Conservation (phyloP, 108 stramenopile species). For the Cyclostephanos tholiformis region DNA sequence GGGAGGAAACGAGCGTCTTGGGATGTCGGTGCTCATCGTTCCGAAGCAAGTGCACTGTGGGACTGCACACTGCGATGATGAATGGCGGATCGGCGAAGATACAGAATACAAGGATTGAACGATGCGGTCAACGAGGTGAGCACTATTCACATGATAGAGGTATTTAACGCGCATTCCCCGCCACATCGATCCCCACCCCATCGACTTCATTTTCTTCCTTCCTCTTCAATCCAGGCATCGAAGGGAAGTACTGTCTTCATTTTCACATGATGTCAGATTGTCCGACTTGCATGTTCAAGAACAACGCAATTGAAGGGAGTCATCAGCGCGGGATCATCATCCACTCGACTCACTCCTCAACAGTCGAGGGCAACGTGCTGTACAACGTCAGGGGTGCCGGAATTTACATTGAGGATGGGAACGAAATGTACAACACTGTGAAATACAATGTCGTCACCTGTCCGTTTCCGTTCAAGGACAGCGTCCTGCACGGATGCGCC, state of each 20-base stretch:
- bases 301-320: conserved; percentile 60
- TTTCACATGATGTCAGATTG: conserved; percentile 57
- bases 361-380: conserved; percentile 54
- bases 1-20: conserved; percentile 35
- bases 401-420: conserved; percentile 70
- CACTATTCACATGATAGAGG: background rate
- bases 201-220: background rate
- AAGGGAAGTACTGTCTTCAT: conserved; percentile 62
- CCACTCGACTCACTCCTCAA: conserved; percentile 57
- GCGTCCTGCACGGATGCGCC: conserved; percentile 54
- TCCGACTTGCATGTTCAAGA: conserved; percentile 53
- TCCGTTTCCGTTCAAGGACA: conserved; percentile 54
- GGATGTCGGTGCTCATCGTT: conserved; percentile 52
- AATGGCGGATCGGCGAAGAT: conserved; percentile 40
- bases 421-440: conserved; percentile 68
- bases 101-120: conserved; percentile 53
- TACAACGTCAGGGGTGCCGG: conserved; percentile 68
- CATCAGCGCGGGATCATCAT: conserved; percentile 69
- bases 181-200: background rate
- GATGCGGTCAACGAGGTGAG: conserved; percentile 63
- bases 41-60: conserved; percentile 58
- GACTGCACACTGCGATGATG: conserved; percentile 53
- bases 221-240: conserved; percentile 19
- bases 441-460: conserved; percentile 63
- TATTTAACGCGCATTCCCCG: no score